A percentile compares a stretch with the other conserved stretches of the same genome.
phyloP scores from a whole-genome alignment of 2,329 filamentous ascomycete genomes.

The Cladosporium sp. region DNA sequence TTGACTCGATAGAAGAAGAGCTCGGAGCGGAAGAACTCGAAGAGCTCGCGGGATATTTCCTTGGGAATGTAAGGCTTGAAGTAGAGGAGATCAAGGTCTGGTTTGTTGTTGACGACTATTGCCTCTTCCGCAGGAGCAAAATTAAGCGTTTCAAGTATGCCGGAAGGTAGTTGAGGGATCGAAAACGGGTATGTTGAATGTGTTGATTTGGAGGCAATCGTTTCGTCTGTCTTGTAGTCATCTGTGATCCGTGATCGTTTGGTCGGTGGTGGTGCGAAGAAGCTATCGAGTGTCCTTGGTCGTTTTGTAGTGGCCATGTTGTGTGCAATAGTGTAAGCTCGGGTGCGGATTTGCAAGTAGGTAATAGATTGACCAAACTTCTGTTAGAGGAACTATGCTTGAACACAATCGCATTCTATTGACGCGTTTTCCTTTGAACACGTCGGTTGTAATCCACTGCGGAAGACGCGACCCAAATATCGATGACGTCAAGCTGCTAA shows the following conservation, averaged over 20 bases:
- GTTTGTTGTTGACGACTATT: conserved; percentile 62
- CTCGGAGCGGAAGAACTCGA: conserved; percentile 68
- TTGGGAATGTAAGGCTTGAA: conserved; percentile 71
- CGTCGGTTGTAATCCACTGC: background rate
- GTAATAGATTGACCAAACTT: background rate
- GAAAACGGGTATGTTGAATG: conserved; percentile 57
- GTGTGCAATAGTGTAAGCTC: background rate
- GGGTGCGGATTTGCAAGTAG: background rate
- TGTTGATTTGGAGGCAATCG: conserved; percentile 32
- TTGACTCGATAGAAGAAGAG: conserved; percentile 58
- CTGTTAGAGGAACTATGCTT: background rate
- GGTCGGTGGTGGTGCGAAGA: conserved; percentile 58
- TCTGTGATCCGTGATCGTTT: conserved; percentile 42
- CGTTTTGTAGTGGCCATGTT: conserved; percentile 35
- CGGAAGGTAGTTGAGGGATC: conserved; percentile 49
- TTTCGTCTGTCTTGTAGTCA: conserved; percentile 17
- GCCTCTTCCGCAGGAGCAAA: conserved; percentile 50
- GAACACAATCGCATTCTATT: background rate
- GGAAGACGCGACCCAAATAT: background rate
- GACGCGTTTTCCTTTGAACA: background rate
- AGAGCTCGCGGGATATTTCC: conserved; percentile 58
- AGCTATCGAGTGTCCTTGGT: conserved; percentile 68
- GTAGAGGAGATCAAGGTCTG: conserved; percentile 71
- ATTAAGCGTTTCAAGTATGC: conserved; percentile 45
- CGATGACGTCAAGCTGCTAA: background rate